Conservation (phyloP, 176 grass and related monocot genomes). For the Juncus effusus region DNA sequence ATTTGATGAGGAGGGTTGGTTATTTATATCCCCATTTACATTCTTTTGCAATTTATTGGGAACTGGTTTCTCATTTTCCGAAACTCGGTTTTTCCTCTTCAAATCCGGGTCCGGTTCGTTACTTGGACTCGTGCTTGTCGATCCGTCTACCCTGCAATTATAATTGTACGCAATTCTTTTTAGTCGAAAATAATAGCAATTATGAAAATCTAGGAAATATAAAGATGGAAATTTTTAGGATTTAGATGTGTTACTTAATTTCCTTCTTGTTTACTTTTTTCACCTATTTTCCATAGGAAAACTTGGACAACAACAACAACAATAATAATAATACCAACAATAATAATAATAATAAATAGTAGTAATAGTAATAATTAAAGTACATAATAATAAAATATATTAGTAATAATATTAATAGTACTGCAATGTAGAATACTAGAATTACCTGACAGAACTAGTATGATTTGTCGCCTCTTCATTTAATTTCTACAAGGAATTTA, state of each 20-base stretch:
- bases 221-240: no score
- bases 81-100: slow-evolving; percentile 60
- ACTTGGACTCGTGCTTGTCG: slow-evolving; percentile 40
- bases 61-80: slow-evolving; percentile 40
- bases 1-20: slow-evolving; percentile 34
- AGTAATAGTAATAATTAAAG: no score
- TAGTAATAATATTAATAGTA: no score
- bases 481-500: slow-evolving; percentile 65
- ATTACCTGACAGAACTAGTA: slow-evolving; percentile 34
- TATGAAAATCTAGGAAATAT: no score
- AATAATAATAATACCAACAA: no score
- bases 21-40: not conserved
- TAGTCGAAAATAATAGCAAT: not conserved
- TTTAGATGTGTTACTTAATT: no score
- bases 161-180: not conserved
- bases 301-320: no score
- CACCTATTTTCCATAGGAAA: no score
- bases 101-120: slow-evolving; percentile 29
- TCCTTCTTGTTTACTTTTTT: no score
- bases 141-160: slow-evolving; percentile 47
- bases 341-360: no score
- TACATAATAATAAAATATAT: no score
- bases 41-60: slow-evolving; percentile 40
- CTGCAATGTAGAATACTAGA: no score
- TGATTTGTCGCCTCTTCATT: slow-evolving; percentile 54